Conservation (phyloP, 2,329 filamentous ascomycete species). For the Dactylellina cionopaga region DNA sequence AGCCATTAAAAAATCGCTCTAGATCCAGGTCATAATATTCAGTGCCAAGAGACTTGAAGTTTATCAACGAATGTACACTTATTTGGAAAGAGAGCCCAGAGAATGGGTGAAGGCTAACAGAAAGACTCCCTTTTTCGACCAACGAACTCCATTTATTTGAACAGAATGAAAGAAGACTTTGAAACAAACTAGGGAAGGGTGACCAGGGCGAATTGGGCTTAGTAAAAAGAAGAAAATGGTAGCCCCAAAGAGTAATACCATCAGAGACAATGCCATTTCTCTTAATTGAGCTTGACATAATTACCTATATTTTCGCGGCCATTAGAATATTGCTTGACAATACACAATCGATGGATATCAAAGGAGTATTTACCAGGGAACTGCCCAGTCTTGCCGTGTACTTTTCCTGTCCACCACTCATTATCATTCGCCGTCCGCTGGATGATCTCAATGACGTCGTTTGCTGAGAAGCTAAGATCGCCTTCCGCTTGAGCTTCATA, state of each 20-base stretch:
- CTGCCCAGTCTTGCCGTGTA: constrained; percentile 83
- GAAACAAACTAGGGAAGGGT: background rate
- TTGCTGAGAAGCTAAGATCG: constrained; percentile 87
- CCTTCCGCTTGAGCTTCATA: constrained; percentile 95
- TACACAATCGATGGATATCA: too few species aligned
- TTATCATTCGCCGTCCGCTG: constrained; percentile 87
- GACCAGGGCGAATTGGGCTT: constrained; percentile 18
- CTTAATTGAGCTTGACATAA: constrained; percentile 63
- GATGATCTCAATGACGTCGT: constrained; percentile 90
- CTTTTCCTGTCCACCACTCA: constrained; percentile 93
- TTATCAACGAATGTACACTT: constrained; percentile 38
- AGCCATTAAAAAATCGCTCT: constrained; percentile 18
- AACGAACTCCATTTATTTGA: constrained; percentile 51
- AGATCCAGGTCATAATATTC: constrained; percentile 11
- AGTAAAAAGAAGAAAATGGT: background rate
- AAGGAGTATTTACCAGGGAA: constrained; percentile 75
- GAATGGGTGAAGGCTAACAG: constrained; percentile 1
- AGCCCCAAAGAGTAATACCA: constrained; percentile 1
- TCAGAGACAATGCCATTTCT: background rate
- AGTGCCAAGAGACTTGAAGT: background rate
- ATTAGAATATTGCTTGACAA: too few species aligned
- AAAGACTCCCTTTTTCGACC: constrained; percentile 47
- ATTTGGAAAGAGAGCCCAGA: constrained; percentile 10
- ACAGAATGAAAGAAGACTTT: constrained; percentile 1
- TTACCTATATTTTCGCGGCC: too few species aligned